phyloP scores from a whole-genome alignment of 305 asterid species.

The Caryopteris hybrid region DNA sequence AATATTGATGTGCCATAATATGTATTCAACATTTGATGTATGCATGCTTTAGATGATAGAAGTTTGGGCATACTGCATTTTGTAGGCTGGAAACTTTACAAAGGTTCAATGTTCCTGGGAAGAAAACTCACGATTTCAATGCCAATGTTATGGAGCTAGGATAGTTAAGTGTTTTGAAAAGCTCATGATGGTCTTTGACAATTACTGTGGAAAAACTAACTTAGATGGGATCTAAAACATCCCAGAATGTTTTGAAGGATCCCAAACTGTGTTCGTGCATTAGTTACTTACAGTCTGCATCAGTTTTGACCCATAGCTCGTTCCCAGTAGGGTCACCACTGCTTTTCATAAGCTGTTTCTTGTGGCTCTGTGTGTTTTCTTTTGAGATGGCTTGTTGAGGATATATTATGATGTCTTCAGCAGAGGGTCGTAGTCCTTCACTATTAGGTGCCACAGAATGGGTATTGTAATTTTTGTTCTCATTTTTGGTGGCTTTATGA shows the following conservation, averaged over 20 bases:
- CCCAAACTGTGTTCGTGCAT: background rate
- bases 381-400: conserved; percentile 45
- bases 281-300: conserved; percentile 80
- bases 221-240: background rate
- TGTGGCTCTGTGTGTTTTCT: conserved; percentile 36
- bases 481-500: conserved; percentile 36
- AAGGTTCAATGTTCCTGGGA: background rate
- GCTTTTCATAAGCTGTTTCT: conserved; percentile 34
- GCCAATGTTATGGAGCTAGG: background rate
- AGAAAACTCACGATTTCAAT: background rate
- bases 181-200: background rate
- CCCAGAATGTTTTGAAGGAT: background rate
- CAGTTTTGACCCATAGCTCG: conserved; percentile 87
- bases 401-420: conserved; percentile 56
- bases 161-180: background rate
- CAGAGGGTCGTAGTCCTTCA: conserved; percentile 34
- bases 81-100: background rate
- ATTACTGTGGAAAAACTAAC: background rate
- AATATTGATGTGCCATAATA: background rate
- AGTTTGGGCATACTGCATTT: background rate
- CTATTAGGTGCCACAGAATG: conserved; percentile 25
- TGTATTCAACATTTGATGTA: conserved; percentile 3
- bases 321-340: conserved; percentile 34
- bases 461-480: conserved; percentile 27
- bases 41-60: background rate